Conservation (phyloP, 805 yeast species). For the Candida michaelii region DNA sequence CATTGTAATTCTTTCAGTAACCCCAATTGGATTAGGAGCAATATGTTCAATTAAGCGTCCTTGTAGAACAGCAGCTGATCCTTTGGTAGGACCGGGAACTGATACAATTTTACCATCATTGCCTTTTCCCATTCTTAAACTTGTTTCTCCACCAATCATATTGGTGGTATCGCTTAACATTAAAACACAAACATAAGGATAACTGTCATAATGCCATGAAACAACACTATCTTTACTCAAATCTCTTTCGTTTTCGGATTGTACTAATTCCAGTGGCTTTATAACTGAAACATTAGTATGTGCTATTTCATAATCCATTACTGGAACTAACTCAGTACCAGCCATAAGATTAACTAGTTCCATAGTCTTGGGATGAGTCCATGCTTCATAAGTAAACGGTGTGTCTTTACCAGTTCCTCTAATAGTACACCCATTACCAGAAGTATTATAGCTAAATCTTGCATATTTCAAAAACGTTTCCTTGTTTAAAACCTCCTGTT, state of each 20-base stretch:
- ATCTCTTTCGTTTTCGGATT: constrained; percentile 14
- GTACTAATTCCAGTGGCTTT: constrained; percentile 32
- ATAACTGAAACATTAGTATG: constrained; percentile 52
- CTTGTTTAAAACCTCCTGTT: constrained; percentile 50
- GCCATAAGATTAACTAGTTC: constrained; percentile 58
- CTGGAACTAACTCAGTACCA: constrained; percentile 52
- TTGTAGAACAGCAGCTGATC: constrained; percentile 38
- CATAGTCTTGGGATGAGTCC: constrained; percentile 59
- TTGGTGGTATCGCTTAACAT: constrained; percentile 59
- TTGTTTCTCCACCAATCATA: constrained; percentile 64
- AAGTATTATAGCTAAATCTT: constrained; percentile 39
- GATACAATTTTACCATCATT: constrained; percentile 16
- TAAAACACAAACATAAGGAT: constrained; percentile 63
- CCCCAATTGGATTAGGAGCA: constrained; percentile 38
- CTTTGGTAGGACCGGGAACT: constrained; percentile 32
- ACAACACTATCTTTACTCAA: constrained; percentile 48
- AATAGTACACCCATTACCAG: constrained; percentile 49
- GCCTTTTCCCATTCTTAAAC: constrained; percentile 46
- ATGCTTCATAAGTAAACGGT: constrained; percentile 55
- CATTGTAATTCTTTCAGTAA: constrained; percentile 40
- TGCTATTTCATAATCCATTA: constrained; percentile 61
- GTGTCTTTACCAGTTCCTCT: constrained; percentile 51
- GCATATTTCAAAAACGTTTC: constrained; percentile 47
- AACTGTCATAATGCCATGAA: constrained; percentile 65
- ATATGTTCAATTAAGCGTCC: constrained; percentile 43